Evolutionary conservation across 495 filamentous ascomycete genomes (phyloP).

Genomic region (Penicillium pancosmium): DNA sequence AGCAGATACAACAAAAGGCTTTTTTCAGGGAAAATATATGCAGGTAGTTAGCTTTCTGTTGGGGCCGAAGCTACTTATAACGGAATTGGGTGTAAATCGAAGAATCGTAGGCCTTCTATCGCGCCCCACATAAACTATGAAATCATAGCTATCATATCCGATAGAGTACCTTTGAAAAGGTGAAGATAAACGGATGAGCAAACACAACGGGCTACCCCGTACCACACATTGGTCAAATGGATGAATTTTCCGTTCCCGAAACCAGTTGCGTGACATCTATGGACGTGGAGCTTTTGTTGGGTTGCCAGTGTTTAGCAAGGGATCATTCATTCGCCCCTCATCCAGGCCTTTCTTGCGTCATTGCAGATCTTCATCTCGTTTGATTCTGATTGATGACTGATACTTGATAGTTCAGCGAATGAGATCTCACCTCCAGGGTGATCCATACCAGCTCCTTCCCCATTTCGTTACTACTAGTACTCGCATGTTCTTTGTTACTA

Average conservation of each 20-base stretch:
- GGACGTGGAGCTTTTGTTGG: background rate
- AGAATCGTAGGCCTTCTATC: background rate
- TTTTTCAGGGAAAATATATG: too few relatives aligned
- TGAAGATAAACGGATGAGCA: background rate
- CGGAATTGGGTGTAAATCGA: too few relatives aligned
- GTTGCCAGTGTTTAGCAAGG: background rate
- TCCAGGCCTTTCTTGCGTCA: background rate
- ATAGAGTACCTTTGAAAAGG: background rate
- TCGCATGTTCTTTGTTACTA: too few relatives aligned
- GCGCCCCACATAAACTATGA: background rate
- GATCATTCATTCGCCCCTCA: background rate
- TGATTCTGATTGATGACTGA: background rate
- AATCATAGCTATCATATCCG: background rate
- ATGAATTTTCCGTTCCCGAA: background rate
- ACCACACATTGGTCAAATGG: background rate
- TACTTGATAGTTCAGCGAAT: too few relatives aligned
- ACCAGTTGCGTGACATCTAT: background rate
- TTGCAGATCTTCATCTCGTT: background rate
- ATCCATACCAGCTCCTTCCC: too few relatives aligned
- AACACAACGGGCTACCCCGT: background rate
- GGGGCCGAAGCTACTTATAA: too few relatives aligned
- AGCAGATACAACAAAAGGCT: too few relatives aligned
- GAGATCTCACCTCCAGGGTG: too few relatives aligned
- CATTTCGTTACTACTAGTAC: too few relatives aligned
- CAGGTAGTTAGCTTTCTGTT: too few relatives aligned